These are phyloP conservation scores for Populus alba DNA, from an alignment of 345 rosid species.

Conservation along the genomic window DNA sequence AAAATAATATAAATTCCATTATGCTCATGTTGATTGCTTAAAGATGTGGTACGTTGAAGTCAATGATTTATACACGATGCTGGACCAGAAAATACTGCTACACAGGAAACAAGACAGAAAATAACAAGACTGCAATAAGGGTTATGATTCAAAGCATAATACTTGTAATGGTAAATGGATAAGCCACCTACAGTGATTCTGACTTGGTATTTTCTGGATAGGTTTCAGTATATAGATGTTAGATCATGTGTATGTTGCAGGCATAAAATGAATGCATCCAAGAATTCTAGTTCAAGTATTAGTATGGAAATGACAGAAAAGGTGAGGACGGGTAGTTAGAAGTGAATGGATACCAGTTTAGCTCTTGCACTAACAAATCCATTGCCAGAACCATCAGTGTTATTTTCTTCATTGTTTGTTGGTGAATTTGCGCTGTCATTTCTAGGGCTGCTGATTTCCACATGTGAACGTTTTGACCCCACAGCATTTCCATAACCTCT, in stretches of 20 bases:
- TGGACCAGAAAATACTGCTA: not conserved
- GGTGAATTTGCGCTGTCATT: conserved; percentile 35
- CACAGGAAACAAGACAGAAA: not conserved
- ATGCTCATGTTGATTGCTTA: not conserved
- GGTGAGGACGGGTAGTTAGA: not conserved
- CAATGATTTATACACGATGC: too few relatives aligned
- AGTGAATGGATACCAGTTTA: conserved; percentile 63
- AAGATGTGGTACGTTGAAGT: not conserved
- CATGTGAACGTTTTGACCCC: conserved; percentile 63
- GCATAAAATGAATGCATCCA: not conserved
- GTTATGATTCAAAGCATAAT: not conserved
- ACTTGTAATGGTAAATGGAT: not conserved
- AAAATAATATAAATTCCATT: not conserved
- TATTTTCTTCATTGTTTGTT: conserved; percentile 41
- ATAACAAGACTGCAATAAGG: not conserved
- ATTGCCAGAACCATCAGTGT: conserved; percentile 46
- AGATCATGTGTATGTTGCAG: not conserved
- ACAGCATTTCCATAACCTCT: conserved; percentile 39
- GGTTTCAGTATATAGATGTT: not conserved
- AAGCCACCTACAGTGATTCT: not conserved
- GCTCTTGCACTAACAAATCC: conserved; percentile 87
- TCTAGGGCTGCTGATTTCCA: conserved; percentile 48
- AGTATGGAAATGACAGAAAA: not conserved
- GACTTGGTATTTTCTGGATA: not conserved
- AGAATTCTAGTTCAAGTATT: not conserved